Evolutionary conservation across 352 stramenopile genomes (phyloP), one percentile per base, ranked within the genome.

Genomic region (Peronospora tabacina): DNA sequence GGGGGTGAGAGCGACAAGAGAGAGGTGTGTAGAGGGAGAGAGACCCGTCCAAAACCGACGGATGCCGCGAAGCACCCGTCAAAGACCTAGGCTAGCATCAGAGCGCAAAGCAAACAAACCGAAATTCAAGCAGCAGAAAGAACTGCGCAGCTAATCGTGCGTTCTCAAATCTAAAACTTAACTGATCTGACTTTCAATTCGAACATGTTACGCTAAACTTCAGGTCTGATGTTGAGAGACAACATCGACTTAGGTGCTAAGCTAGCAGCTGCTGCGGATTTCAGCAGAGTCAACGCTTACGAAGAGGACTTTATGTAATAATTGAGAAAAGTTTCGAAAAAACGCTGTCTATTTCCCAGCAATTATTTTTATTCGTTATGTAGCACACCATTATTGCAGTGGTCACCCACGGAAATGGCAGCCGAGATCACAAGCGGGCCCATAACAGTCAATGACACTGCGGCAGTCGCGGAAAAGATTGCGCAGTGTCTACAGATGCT

Each of bases 231-330:
- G 67, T 78, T 58, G 3, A 66, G 78, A 52, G 73, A 86, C 28
- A 89, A 87, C 33, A 85, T 89, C 22, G 61, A 82, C 7, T 52
- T 62, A 1, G 61, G 53, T 16, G 59, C 66, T 3, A 76, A 70
- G 15, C 20, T 81, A 11, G 51, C 73, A 35, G 70, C 73, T 0
- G 61, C 68, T 5, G 64, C 68, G 12, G 73, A 85, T 49, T 66
- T 82, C 34, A 77, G 63, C 28, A 85, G 68, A 34, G 73, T 85
- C 42, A 87, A 86, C 40, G 75, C 71, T 0, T 26, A 87, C 47
- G 75, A 89, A 56, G 78, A 89, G 13, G 75, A 89, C 55, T 89
- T 89, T 37, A 89, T 89, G 78, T 89, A 40, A 64, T 43, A 26
- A 32, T 32, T 32, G 28, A 7, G 24, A 12, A 26, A 32, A 32